A percentile compares a stretch with the other conserved stretches of the same genome.
These are phyloP conservation scores for Gracilariopsis chorda DNA, from an alignment of 23 red algal genomes.

Conservation along the genomic window DNA sequence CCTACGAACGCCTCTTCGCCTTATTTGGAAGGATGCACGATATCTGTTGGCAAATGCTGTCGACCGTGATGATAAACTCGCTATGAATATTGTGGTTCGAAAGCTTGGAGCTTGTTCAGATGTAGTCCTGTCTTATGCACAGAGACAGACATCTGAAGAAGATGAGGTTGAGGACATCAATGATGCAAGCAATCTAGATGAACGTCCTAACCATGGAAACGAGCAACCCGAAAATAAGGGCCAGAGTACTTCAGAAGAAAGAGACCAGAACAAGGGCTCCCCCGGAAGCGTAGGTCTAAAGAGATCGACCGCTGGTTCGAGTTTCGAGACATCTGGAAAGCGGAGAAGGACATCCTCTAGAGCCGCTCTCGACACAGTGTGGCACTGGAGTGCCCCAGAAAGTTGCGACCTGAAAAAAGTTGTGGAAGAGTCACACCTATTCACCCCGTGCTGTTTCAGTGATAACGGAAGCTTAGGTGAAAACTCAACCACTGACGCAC, in stretches of 20 bases:
- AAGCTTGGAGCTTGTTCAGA: not conserved
- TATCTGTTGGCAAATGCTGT: constrained; percentile 14
- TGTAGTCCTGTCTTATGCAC: not conserved
- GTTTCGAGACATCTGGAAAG: not conserved
- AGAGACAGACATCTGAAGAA: not conserved
- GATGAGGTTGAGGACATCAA: not conserved
- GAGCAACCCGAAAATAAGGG: no score
- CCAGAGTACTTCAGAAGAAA: not conserved
- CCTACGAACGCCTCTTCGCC: constrained; percentile 32
- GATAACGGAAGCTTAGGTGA: not conserved
- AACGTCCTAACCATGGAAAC: not conserved
- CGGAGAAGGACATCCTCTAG: not conserved
- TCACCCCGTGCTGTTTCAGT: not conserved
- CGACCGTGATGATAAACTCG: not conserved
- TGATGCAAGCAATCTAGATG: not conserved
- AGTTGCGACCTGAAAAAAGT: not conserved
- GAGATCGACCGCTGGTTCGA: not conserved
- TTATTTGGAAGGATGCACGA: constrained; percentile 40
- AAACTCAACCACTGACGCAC: constrained; percentile 6
- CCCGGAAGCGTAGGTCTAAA: no score
- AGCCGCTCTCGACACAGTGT: not conserved
- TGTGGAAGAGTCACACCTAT: not conserved
- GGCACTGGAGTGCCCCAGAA: not conserved
- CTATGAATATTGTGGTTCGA: not conserved
- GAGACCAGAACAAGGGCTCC: not conserved